These are phyloP conservation scores for Emmonsiellopsis sp. DNA, from an alignment of 2,329 filamentous ascomycete genomes.

Conservation along the genomic window DNA sequence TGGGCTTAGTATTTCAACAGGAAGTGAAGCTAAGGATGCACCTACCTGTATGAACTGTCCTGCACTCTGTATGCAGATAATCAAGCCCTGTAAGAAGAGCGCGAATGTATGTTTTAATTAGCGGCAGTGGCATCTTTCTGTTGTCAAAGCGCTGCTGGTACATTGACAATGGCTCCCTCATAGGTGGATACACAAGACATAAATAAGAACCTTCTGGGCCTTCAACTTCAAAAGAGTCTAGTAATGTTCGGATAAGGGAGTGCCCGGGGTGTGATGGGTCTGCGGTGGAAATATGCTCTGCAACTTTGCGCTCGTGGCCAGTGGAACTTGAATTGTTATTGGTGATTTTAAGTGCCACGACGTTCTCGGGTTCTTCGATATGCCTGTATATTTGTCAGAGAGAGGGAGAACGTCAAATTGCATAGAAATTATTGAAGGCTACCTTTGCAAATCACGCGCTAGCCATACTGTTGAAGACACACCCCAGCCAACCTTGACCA, in stretches of 20 bases:
- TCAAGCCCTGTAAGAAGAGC: constrained; percentile 33
- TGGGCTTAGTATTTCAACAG: constrained; percentile 1
- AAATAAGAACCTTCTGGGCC: constrained; percentile 22
- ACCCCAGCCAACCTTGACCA: constrained; percentile 24
- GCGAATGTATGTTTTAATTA: constrained; percentile 28
- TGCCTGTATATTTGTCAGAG: constrained; percentile 19
- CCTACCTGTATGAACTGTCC: constrained; percentile 33
- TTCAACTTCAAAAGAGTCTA: constrained; percentile 26
- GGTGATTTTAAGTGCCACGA: constrained; percentile 21
- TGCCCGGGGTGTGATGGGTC: constrained; percentile 25
- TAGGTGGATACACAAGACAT: constrained; percentile 30
- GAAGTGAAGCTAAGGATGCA: constrained; percentile 8
- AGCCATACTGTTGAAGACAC: constrained; percentile 23
- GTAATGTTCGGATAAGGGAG: constrained; percentile 23
- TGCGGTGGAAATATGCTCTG: constrained; percentile 23
- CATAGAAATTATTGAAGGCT: constrained; percentile 14
- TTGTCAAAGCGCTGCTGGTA: constrained; percentile 23
- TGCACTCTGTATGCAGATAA: constrained; percentile 34
- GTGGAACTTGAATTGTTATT: constrained; percentile 17
- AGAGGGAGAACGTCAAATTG: constrained; percentile 10
- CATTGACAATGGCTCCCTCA: constrained; percentile 30
- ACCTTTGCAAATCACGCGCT: constrained; percentile 20
- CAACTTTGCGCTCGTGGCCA: constrained; percentile 23
- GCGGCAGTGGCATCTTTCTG: constrained; percentile 22
- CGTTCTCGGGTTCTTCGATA: constrained; percentile 16